Conservation (phyloP, 2,329 filamentous ascomycete species). For the Pseudopyrenochaeta lycopersici region DNA sequence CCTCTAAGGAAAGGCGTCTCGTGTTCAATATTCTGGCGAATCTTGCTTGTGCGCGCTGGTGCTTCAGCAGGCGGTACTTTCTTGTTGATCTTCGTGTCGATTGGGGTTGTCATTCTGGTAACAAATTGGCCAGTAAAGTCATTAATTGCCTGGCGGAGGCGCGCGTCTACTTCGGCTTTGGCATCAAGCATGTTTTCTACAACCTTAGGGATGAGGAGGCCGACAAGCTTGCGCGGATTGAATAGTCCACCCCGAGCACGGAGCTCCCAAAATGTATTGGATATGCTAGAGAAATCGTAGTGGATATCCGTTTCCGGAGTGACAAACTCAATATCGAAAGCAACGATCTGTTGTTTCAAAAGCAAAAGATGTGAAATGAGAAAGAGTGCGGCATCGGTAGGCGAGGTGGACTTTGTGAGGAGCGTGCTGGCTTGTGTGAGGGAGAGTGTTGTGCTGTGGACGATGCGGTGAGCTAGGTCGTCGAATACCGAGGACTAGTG, state of each 20-base stretch:
- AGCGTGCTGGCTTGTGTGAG: constrained; percentile 78
- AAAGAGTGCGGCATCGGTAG: constrained; percentile 85
- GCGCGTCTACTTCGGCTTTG: constrained; percentile 72
- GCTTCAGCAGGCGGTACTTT: constrained; percentile 36
- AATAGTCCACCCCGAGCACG: constrained; percentile 71
- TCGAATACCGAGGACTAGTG: constrained; percentile 72
- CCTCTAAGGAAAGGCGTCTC: constrained; percentile 65
- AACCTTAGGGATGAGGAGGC: constrained; percentile 70
- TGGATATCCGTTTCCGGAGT: constrained; percentile 67
- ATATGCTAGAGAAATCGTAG: constrained; percentile 72
- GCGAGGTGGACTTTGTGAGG: constrained; percentile 71
- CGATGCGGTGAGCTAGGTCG: constrained; percentile 80
- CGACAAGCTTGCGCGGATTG: constrained; percentile 70
- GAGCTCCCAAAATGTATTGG: constrained; percentile 73
- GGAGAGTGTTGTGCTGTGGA: constrained; percentile 87
- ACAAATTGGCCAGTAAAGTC: constrained; percentile 71
- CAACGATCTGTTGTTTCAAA: constrained; percentile 93
- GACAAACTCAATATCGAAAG: constrained; percentile 88
- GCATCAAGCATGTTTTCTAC: constrained; percentile 77
- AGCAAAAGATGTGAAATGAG: constrained; percentile 94
- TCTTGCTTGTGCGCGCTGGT: constrained; percentile 50
- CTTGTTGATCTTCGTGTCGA: constrained; percentile 41
- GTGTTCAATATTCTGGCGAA: constrained; percentile 65
- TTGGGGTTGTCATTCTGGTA: constrained; percentile 62
- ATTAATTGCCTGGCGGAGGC: constrained; percentile 69